Base-by-base conservation (phyloP, 1,284 basidiomycete genomes). In the Papiliotrema nemorosa region DNA sequence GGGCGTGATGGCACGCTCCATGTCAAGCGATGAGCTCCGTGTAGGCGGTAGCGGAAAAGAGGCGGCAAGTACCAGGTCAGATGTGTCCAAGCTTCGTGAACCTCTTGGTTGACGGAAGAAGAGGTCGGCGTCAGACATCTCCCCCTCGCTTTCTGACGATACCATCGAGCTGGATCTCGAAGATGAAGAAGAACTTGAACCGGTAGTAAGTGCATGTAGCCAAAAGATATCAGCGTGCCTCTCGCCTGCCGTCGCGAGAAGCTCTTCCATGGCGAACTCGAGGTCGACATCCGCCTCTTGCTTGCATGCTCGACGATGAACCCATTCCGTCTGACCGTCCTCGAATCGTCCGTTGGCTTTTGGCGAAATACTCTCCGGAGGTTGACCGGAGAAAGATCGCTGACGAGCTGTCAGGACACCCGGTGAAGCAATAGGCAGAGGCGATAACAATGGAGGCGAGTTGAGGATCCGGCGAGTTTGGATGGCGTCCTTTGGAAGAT, bases 221-320 rank as follows among this genome's bases (percentile, higher is more conserved):
- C 45, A 7, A 52, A 44, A 12, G 18, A 37, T 37, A n/a, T 37
- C 35, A 7, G 35, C 35, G 35, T 14, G 18, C 25, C 29, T n/a
- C 36, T 64, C 63, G 21, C 63, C 58, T 36, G 54, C 58, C 2
- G 54, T 55, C 10, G 52, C 37, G 4, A 64, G 52, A 3, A 64
- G 53, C 16, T 64, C 57, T 27, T 62, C 55, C 26, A 64, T 44
- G 3, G 57, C 63, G 5, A 47, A 51, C 12, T 54, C 54, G 24
- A 64, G 46, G 36, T 64, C 63, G 25, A 62, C 49, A 1, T 37
- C 41, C 49, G 47, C 13, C 25, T 18, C 31, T 24, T 39, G 46
- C 5, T 31, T 25, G 1, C 40, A 21, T 7, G 35, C 6, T 6
- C 40, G 40, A 31, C 29, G 29, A 14, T 31, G 29, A 14, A 31